Percentiles rank a stretch among this genome's conserved stretches.
These are phyloP conservation scores for Aureobasidium sp. DNA, from an alignment of 2,329 filamentous ascomycete genomes.

Conservation along the genomic window DNA sequence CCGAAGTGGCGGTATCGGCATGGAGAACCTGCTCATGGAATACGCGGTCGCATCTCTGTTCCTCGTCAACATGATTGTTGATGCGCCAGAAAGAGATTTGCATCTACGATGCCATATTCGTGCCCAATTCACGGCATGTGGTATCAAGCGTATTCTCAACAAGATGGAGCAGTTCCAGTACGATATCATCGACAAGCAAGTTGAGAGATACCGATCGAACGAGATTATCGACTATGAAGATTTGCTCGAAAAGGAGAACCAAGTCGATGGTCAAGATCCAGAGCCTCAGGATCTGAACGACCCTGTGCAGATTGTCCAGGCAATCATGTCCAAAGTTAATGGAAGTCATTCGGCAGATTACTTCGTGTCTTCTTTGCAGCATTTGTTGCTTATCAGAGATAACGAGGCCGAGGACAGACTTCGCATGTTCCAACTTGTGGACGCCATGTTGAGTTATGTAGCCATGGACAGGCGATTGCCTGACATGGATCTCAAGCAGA, in stretches of 20 bases:
- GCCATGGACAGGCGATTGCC: conserved; percentile 94
- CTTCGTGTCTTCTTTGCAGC: conserved; percentile 90
- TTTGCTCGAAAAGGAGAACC: conserved; percentile 83
- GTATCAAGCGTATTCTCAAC: conserved; percentile 83
- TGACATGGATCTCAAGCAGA: conserved; percentile 97
- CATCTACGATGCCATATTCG: conserved; percentile 89
- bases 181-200: conserved; percentile 96
- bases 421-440: conserved; percentile 94
- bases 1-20: conserved; percentile 90
- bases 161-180: conserved; percentile 99
- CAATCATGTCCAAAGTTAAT: conserved; percentile 76
- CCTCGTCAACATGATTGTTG: conserved; percentile 92
- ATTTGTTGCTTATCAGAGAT: conserved; percentile 85
- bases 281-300: conserved; percentile 90
- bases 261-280: conserved; percentile 76
- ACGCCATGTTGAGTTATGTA: conserved; percentile 98
- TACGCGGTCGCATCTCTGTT: conserved; percentile 93
- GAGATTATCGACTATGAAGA: conserved; percentile 98
- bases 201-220: conserved; percentile 86
- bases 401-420: conserved; percentile 87
- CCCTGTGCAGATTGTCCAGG: conserved; percentile 86
- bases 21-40: conserved; percentile 99
- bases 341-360: conserved; percentile 88
- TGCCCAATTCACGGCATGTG: conserved; percentile 91
- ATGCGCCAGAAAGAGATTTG: conserved; percentile 81